These are phyloP conservation scores for Penicillium sp. DNA, from an alignment of 2,329 filamentous ascomycete species.

Conservation along the genomic window DNA sequence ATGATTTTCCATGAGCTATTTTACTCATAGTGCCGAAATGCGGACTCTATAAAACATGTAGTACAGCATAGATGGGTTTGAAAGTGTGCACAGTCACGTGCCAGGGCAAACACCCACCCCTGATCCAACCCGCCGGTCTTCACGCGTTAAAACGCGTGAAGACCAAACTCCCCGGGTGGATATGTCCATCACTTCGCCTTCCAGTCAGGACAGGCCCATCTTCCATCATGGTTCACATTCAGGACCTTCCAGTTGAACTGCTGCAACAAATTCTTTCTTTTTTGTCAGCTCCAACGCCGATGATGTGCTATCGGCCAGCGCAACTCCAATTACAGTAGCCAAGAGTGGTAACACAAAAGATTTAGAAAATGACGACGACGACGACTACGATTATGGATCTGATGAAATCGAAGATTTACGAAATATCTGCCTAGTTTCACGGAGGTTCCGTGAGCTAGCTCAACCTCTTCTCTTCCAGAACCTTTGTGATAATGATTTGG, in stretches of 20 bases:
- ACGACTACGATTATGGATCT: background rate
- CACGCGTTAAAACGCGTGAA: background rate
- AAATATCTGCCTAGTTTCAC: conserved; percentile 24
- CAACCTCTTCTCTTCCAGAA: conserved; percentile 25
- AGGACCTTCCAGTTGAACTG: conserved; percentile 22
- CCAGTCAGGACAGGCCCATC: background rate
- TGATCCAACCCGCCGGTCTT: background rate
- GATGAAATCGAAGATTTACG: conserved; percentile 4
- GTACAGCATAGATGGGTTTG: too few relatives aligned
- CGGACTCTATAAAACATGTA: too few relatives aligned
- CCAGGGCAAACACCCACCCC: too few relatives aligned
- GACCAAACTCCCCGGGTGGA: background rate
- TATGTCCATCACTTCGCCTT: background rate
- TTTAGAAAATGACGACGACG: background rate
- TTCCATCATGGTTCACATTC: conserved; percentile 17
- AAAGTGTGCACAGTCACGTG: too few relatives aligned
- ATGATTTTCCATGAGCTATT: too few relatives aligned
- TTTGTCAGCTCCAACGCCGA: background rate
- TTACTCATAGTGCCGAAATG: too few relatives aligned
- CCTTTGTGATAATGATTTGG: conserved; percentile 12
- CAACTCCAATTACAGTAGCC: background rate
- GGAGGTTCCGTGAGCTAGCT: conserved; percentile 18
- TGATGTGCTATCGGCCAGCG: background rate
- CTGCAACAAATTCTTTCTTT: conserved; percentile 18
- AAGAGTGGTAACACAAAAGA: background rate